These are phyloP conservation scores for Ustilago sp. DNA, from an alignment of 1,284 basidiomycete species.

Conservation along the genomic window DNA sequence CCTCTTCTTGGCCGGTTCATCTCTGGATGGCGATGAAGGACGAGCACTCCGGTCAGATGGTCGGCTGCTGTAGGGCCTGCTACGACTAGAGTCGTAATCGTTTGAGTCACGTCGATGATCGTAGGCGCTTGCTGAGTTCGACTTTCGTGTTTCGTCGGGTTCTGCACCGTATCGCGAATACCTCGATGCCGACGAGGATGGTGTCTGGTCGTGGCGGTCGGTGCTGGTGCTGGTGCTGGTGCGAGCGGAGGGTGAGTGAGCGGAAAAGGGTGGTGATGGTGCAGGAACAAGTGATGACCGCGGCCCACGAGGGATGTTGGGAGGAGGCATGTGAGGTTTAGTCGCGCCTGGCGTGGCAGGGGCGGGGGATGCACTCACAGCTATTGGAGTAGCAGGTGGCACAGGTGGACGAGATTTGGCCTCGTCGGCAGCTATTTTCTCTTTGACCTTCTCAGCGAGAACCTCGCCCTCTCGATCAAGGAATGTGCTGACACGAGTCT, in stretches of 20 bases:
- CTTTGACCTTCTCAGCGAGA: conserved; percentile 28
- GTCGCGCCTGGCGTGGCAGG: conserved; percentile 22
- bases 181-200: background rate
- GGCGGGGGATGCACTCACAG: conserved; percentile 16
- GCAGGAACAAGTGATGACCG: conserved; percentile 13
- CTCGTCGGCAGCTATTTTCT: conserved; percentile 24
- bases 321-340: conserved; percentile 38
- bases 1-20: conserved; percentile 1
- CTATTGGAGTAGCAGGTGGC: background rate
- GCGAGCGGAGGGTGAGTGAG: conserved; percentile 16
- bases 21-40: background rate
- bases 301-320: conserved; percentile 27
- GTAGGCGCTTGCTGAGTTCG: conserved; percentile 6
- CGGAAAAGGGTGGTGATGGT: background rate
- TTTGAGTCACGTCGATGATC: conserved; percentile 16
- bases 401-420: conserved; percentile 24
- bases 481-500: conserved; percentile 17
- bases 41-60: background rate
- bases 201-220: conserved; percentile 8
- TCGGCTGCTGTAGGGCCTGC: conserved; percentile 12
- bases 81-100: conserved; percentile 8
- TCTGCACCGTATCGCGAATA: conserved; percentile 8
- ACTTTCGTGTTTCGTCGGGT: conserved; percentile 11
- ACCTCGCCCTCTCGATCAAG: conserved; percentile 44
- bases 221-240: conserved; percentile 1